A percentile compares a stretch with the other conserved stretches of the same genome.
These are phyloP conservation scores for Penicillium tannophilum DNA, from an alignment of 495 filamentous ascomycete species.

Conservation along the genomic window DNA sequence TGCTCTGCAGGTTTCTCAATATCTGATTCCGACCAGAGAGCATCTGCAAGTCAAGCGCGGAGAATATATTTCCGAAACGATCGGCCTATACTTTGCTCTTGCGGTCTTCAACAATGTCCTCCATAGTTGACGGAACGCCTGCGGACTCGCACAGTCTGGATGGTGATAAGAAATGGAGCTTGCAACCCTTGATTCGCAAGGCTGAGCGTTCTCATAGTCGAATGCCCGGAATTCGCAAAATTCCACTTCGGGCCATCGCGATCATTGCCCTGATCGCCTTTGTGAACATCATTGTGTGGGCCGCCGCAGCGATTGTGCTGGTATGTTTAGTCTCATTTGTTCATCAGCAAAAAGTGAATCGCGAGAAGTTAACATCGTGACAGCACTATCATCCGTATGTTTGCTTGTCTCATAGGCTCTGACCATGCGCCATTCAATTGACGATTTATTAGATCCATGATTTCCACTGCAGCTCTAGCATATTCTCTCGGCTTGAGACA, in stretches of 20 bases:
- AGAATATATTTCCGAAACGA: neutral
- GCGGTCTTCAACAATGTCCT: conserved; percentile 7
- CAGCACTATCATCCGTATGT: conserved; percentile 44
- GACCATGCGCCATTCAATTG: neutral
- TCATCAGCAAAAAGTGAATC: neutral
- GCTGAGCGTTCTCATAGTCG: conserved; percentile 47
- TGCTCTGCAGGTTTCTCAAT: neutral
- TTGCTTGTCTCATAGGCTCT: neutral
- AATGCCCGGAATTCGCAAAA: conserved; percentile 51
- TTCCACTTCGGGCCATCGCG: conserved; percentile 66
- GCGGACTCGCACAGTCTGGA: conserved; percentile 17
- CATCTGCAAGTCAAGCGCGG: neutral
- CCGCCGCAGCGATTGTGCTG: conserved; percentile 68
- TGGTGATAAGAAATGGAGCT: conserved; percentile 33
- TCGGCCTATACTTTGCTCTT: neutral
- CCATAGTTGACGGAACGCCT: neutral
- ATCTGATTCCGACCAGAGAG: neutral
- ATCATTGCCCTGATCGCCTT: conserved; percentile 67
- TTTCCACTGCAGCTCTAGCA: conserved; percentile 77
- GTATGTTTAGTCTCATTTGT: conserved; percentile 29
- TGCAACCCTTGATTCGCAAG: conserved; percentile 34
- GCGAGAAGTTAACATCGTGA: conserved; percentile 11
- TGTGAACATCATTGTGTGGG: conserved; percentile 74
- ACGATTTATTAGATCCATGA: conserved; percentile 51
- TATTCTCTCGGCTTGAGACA: conserved; percentile 92